Evolutionary conservation across 768 basidiomycete genomes (phyloP).

Genomic region (Sutorius australiensis): DNA sequence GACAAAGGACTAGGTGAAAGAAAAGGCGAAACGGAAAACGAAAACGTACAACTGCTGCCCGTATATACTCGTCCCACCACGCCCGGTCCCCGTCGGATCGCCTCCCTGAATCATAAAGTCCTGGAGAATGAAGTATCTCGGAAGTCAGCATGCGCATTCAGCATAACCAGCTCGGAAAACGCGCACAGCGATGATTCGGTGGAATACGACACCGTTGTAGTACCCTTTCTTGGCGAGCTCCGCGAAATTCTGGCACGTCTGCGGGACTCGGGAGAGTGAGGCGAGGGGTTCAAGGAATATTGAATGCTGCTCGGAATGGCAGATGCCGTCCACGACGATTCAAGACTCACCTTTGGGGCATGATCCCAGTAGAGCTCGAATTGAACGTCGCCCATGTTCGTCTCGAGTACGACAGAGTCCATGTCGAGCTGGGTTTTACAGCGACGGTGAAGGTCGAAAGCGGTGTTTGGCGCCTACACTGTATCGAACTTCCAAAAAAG

Average conservation of each 20-base stretch:
- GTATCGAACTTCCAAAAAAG: neutral
- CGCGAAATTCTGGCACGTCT: conserved; percentile 96
- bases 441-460: neutral
- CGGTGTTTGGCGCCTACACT: neutral
- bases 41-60: conserved; percentile 75
- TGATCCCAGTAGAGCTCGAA: conserved; percentile 93
- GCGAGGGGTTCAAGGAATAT: neutral
- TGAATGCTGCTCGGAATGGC: neutral
- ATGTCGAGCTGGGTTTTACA: conserved; percentile 12
- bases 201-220: conserved; percentile 87
- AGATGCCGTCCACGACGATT: neutral
- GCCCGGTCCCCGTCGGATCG: conserved; percentile 93
- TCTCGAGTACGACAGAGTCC: conserved; percentile 70
- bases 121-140: conserved; percentile 34
- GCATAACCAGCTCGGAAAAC: neutral
- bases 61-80: conserved; percentile 87
- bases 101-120: conserved; percentile 98
- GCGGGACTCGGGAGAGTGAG: conserved; percentile 13
- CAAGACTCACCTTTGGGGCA: conserved; percentile 59
- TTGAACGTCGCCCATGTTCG: conserved; percentile 80
- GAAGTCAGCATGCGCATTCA: neutral
- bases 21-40: neutral
- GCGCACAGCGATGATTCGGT: conserved; percentile 80
- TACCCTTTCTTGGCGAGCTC: conserved; percentile 90
- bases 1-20: neutral